These are phyloP conservation scores for Stagonosporopsis vannaccii DNA, from an alignment of 2,329 filamentous ascomycete genomes.

Conservation along the genomic window DNA sequence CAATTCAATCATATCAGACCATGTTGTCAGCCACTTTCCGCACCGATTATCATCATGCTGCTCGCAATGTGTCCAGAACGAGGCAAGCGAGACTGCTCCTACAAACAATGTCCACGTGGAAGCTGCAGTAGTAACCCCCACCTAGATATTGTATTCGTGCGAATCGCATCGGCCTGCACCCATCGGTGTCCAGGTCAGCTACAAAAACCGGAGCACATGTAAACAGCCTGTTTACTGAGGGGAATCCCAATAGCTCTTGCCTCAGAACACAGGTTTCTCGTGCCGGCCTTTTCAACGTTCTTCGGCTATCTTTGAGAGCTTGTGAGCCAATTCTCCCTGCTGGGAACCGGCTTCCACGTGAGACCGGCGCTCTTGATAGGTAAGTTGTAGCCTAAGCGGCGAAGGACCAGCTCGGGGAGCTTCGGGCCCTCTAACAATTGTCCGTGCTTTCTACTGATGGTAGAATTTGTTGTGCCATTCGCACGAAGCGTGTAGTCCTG, in stretches of 20 bases:
- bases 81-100: too few relatives aligned
- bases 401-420: conserved; percentile 20
- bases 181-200: too few relatives aligned
- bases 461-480: conserved; percentile 23
- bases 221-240: too few relatives aligned
- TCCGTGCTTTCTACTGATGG: conserved; percentile 19
- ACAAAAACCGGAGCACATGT: too few relatives aligned
- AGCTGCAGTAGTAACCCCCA: too few relatives aligned
- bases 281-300: neutral
- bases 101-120: too few relatives aligned
- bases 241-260: conserved; percentile 2
- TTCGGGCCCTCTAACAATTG: conserved; percentile 35
- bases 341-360: conserved; percentile 10
- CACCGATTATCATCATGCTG: too few relatives aligned
- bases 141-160: too few relatives aligned
- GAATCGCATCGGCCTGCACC: too few relatives aligned
- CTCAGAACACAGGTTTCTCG: neutral
- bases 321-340: conserved; percentile 11
- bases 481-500: conserved; percentile 10
- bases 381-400: conserved; percentile 20
- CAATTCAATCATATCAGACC: too few relatives aligned
- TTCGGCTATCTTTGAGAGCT: conserved; percentile 10
- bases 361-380: conserved; percentile 18
- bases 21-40: too few relatives aligned
- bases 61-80: too few relatives aligned